Conservation (phyloP, 805 yeast genomes). For the Debaryomyces castellii region DNA sequence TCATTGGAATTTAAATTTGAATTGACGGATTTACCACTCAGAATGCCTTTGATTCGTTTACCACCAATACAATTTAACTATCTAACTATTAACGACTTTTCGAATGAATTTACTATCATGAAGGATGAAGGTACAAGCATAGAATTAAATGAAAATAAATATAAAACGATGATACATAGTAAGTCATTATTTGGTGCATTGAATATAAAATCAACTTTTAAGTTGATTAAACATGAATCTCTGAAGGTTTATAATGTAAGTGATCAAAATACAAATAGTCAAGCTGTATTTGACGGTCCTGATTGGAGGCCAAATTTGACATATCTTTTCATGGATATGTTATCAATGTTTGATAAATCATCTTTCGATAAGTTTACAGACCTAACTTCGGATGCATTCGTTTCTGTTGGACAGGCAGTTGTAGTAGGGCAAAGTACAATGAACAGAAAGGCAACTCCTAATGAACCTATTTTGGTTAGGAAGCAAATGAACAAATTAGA, state of each 20-base stretch:
- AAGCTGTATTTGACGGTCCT: not conserved
- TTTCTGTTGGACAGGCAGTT: not conserved
- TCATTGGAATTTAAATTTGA: constrained; percentile 24
- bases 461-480: not conserved
- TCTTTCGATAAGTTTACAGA: not conserved
- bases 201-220: not conserved
- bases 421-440: not conserved
- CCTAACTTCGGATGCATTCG: not conserved
- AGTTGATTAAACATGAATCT: not conserved
- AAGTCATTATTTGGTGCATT: not conserved
- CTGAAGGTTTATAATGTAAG: not conserved
- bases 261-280: not conserved
- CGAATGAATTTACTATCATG: constrained; percentile 15
- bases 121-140: constrained; percentile 4
- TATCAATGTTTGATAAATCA: not conserved
- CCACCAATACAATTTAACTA: constrained; percentile 22
- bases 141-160: not conserved
- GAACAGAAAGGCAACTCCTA: not conserved
- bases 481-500: not conserved
- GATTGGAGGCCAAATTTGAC: not conserved
- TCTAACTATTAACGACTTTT: constrained; percentile 16
- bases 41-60: constrained; percentile 19
- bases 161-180: not conserved
- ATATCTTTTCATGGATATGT: not conserved
- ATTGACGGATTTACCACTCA: constrained; percentile 17